Conservation (phyloP, 2,329 filamentous ascomycete genomes). For the Scedosporium aurantiacum region DNA sequence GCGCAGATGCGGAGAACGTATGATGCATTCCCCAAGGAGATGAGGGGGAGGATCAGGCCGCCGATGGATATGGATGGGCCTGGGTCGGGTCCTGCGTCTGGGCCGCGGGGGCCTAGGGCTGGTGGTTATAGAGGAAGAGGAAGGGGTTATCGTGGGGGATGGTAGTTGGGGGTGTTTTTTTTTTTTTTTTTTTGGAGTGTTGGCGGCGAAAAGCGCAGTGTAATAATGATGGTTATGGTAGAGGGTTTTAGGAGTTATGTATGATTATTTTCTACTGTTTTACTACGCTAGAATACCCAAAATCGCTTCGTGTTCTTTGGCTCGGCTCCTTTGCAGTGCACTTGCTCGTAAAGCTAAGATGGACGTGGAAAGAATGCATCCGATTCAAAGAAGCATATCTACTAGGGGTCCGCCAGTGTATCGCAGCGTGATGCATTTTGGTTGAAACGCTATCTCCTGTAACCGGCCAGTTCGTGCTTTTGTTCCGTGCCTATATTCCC, state of each 20-base stretch:
- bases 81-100: slow-evolving; percentile 22
- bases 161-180: slow-evolving; percentile 20
- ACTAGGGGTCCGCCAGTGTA: too few relatives aligned
- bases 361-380: too few relatives aligned
- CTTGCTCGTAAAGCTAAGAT: too few relatives aligned
- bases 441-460: background rate
- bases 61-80: slow-evolving; percentile 32
- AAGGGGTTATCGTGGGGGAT: slow-evolving; percentile 37
- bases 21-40: slow-evolving; percentile 75
- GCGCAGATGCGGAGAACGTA: slow-evolving; percentile 95
- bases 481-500: background rate
- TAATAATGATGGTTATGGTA: background rate
- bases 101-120: slow-evolving; percentile 39
- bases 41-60: slow-evolving; percentile 57
- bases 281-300: background rate
- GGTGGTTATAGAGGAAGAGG: slow-evolving; percentile 41
- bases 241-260: background rate
- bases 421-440: background rate
- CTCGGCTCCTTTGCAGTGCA: too few relatives aligned
- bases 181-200: background rate
- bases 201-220: background rate
- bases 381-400: too few relatives aligned
- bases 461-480: background rate
- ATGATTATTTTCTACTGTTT: background rate
- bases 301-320: background rate